These are phyloP conservation scores for Candida jianshihensis DNA, from an alignment of 805 yeast species.

Conservation along the genomic window DNA sequence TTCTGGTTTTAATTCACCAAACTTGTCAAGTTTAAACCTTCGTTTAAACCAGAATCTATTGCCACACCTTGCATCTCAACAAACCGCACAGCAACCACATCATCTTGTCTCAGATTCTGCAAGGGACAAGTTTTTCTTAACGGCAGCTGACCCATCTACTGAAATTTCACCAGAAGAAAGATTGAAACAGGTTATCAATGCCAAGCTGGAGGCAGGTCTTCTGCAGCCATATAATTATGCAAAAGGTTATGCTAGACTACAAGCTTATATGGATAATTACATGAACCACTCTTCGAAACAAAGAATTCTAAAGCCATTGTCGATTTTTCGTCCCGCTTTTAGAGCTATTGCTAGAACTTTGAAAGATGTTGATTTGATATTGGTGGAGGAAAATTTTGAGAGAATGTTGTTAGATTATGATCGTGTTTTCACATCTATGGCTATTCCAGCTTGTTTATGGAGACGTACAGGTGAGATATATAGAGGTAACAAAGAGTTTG, in stretches of 20 bases:
- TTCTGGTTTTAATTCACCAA: slow-evolving; percentile 18
- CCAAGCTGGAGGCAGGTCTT: slow-evolving; percentile 89
- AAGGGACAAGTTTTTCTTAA: slow-evolving; percentile 84
- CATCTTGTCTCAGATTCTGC: slow-evolving; percentile 54
- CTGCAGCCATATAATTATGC: slow-evolving; percentile 92
- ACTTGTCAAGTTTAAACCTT: slow-evolving; percentile 8
- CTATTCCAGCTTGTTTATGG: slow-evolving; percentile 97
- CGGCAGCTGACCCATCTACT: slow-evolving; percentile 96
- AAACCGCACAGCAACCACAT: slow-evolving; percentile 7
- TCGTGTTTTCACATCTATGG: slow-evolving; percentile 93
- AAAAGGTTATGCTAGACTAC: slow-evolving; percentile 84
- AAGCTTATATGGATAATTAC: slow-evolving; percentile 85
- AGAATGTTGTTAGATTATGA: slow-evolving; percentile 90
- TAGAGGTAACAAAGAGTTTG: slow-evolving; percentile 93
- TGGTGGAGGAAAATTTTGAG: slow-evolving; percentile 92
- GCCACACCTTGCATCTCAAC: slow-evolving; percentile 7
- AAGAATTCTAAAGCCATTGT: slow-evolving; percentile 77
- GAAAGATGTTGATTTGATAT: slow-evolving; percentile 83
- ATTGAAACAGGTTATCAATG: slow-evolving; percentile 86
- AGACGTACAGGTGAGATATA: slow-evolving; percentile 94
- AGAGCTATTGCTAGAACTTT: slow-evolving; percentile 86
- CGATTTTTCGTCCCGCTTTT: slow-evolving; percentile 86
- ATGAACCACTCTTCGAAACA: slow-evolving; percentile 82
- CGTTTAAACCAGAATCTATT: slow-evolving; percentile 6
- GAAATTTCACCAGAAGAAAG: slow-evolving; percentile 93